phyloP scores from a whole-genome alignment of 2,329 filamentous ascomycete genomes.

The Diplodia sapinea region DNA sequence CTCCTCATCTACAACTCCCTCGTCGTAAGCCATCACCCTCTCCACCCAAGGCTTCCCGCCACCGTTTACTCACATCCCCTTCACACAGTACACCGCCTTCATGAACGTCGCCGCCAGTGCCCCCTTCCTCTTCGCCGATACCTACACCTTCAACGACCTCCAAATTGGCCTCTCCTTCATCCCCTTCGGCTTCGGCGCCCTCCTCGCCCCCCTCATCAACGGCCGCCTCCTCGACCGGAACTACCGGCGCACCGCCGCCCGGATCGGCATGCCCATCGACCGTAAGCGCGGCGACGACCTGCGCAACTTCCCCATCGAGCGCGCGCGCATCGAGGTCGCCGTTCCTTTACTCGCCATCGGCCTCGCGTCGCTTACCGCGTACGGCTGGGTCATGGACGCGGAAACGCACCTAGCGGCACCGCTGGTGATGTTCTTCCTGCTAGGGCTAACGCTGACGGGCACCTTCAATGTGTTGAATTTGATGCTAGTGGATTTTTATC shows the following conservation, averaged over 20 bases:
- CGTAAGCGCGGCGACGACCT: constrained; percentile 60
- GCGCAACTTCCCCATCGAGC: constrained; percentile 55
- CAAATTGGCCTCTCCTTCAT: constrained; percentile 52
- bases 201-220: constrained; percentile 46
- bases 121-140: constrained; percentile 53
- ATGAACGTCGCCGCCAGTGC: constrained; percentile 49
- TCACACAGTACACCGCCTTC: constrained; percentile 50
- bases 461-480: constrained; percentile 57
- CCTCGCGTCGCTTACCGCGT: constrained; percentile 42
- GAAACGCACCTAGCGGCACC: constrained; percentile 46
- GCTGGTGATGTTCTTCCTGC: constrained; percentile 56
- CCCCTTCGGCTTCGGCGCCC: constrained; percentile 48
- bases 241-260: constrained; percentile 69
- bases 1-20: constrained; percentile 45
- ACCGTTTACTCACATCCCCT: not conserved
- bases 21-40: constrained; percentile 35
- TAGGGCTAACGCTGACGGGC: constrained; percentile 61
- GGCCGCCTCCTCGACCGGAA: constrained; percentile 72
- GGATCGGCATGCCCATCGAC: constrained; percentile 65
- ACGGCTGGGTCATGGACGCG: constrained; percentile 48
- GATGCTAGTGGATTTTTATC: constrained; percentile 49
- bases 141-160: constrained; percentile 56
- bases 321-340: constrained; percentile 46
- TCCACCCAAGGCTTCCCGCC: not conserved
- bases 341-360: constrained; percentile 45